These are phyloP conservation scores for Boletus subparvulus DNA, from an alignment of 768 basidiomycete genomes.

Conservation along the genomic window DNA sequence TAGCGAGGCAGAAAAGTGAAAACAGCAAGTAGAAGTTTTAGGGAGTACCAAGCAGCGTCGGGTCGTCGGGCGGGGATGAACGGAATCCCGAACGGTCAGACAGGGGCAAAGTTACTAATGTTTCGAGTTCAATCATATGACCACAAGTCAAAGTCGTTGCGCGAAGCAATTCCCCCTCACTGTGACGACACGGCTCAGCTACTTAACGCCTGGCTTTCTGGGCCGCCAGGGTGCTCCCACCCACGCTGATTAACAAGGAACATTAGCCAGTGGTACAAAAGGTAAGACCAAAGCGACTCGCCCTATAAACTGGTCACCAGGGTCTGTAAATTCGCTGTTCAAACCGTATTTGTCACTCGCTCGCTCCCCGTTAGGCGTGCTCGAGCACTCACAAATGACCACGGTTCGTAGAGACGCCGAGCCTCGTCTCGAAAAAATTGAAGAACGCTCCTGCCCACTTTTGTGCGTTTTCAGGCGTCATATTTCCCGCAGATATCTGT, in stretches of 20 bases:
- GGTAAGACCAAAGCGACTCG: not conserved
- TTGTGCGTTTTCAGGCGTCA: slow-evolving; percentile 47
- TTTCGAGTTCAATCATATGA: not conserved
- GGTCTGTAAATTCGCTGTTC: slow-evolving; percentile 2
- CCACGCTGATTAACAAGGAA: not conserved
- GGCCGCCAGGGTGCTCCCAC: slow-evolving; percentile 2
- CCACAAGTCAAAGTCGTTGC: not conserved
- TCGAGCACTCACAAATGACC: slow-evolving; percentile 50
- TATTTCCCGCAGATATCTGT: slow-evolving; percentile 57
- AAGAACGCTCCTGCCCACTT: slow-evolving; percentile 54
- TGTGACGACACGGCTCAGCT: not conserved
- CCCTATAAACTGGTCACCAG: slow-evolving; percentile 5
- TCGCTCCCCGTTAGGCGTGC: not conserved
- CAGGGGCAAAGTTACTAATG: not conserved
- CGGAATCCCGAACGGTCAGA: not conserved
- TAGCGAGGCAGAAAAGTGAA: not conserved
- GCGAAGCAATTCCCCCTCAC: not conserved
- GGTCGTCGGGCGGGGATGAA: not conserved
- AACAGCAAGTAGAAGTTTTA: not conserved
- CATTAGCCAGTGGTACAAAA: not conserved
- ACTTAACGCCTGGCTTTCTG: not conserved
- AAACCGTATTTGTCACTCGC: not conserved
- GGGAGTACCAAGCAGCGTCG: not conserved
- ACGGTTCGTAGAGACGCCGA: slow-evolving; percentile 48
- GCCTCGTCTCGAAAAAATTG: slow-evolving; percentile 49